A percentile compares a stretch with the other conserved stretches of the same genome.
Evolutionary conservation across 768 basidiomycete species (phyloP).

Genomic region (Termitomyces sp.): DNA sequence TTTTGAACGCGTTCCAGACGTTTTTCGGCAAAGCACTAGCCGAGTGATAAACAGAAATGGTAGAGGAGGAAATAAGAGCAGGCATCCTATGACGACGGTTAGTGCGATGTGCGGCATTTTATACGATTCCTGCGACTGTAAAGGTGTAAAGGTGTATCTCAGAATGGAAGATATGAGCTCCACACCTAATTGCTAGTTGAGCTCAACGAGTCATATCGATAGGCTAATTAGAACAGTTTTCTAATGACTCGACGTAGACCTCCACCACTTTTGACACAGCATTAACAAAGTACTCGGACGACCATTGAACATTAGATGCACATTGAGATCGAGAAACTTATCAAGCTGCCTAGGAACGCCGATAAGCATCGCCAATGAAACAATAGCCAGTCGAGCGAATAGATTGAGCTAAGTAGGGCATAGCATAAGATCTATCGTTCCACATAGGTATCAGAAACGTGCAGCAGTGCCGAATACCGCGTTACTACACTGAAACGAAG

Average conservation of each 20-base stretch:
- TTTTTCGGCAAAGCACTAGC: conserved; percentile 22
- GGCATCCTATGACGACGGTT: conserved; percentile 3
- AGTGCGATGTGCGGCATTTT: not conserved
- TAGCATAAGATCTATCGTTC: not conserved
- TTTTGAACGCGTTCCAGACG: conserved; percentile 23
- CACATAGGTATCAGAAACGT: not conserved
- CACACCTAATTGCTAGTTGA: conserved; percentile 4
- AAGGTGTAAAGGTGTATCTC: not conserved
- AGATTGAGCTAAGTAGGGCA: not conserved
- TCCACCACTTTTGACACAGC: conserved; percentile 1
- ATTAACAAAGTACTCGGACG: not conserved
- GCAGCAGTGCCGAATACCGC: not conserved
- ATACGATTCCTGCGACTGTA: not conserved
- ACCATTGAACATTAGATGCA: not conserved
- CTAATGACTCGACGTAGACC: conserved; percentile 1
- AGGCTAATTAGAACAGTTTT: not conserved
- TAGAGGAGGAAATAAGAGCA: not conserved
- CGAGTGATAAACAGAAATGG: conserved; percentile 14
- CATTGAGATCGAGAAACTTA: not conserved
- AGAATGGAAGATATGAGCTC: not conserved
- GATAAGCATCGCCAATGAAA: not conserved
- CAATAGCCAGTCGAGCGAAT: not conserved
- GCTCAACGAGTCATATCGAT: not conserved
- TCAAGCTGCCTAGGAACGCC: not conserved
- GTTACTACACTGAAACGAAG: not conserved